phyloP scores from a whole-genome alignment of 495 filamentous ascomycete genomes.

The Talaromyces nanjingensis region DNA sequence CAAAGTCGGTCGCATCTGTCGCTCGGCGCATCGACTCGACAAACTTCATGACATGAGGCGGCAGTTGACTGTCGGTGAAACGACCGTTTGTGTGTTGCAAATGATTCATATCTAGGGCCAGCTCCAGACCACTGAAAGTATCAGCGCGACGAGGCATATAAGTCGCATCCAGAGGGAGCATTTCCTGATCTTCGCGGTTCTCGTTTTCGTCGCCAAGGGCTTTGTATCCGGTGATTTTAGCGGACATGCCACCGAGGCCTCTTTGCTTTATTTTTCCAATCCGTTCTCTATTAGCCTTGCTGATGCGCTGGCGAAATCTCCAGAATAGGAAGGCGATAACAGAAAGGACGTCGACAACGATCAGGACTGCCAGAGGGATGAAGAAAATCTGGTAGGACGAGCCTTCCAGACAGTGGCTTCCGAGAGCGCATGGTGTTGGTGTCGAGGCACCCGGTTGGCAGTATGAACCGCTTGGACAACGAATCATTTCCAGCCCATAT shows the following conservation, averaged over 20 bases:
- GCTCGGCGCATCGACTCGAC: constrained; percentile 43
- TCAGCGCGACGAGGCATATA: constrained; percentile 20
- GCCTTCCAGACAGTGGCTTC: constrained; percentile 30
- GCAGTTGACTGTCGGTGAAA: constrained; percentile 19
- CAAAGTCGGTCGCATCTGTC: constrained; percentile 41
- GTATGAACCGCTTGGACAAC: constrained; percentile 35
- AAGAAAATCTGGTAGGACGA: constrained; percentile 27
- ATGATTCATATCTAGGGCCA: constrained; percentile 22
- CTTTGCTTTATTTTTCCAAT: background rate
- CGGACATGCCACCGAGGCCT: constrained; percentile 7
- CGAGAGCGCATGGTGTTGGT: constrained; percentile 33
- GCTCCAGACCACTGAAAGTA: constrained; percentile 28
- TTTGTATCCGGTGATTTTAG: constrained; percentile 19
- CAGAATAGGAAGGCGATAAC: constrained; percentile 20
- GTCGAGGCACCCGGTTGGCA: constrained; percentile 35
- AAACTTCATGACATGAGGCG: constrained; percentile 35
- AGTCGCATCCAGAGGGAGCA: constrained; percentile 18
- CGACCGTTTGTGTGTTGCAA: constrained; percentile 2
- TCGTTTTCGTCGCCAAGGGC: constrained; percentile 20
- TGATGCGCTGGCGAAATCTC: constrained; percentile 17
- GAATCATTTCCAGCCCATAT: constrained; percentile 16
- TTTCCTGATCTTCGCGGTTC: constrained; percentile 12
- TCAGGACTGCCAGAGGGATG: constrained; percentile 33
- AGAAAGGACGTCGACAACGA: constrained; percentile 34
- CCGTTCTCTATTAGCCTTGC: constrained; percentile 12